These are phyloP conservation scores for Cercospora zeae-maydis DNA, from an alignment of 2,329 filamentous ascomycete species.

Conservation along the genomic window DNA sequence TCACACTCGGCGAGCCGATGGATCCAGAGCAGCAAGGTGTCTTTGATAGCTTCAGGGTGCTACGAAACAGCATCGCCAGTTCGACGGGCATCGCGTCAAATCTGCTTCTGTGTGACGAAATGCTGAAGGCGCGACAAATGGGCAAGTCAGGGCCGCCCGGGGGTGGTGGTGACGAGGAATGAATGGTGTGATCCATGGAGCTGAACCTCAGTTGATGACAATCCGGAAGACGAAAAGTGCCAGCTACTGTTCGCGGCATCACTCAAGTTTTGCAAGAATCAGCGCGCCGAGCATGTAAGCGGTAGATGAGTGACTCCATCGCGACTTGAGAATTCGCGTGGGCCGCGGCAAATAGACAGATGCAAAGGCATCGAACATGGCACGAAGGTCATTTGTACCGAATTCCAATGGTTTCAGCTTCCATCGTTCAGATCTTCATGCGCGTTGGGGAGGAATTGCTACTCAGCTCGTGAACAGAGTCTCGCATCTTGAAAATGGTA, in stretches of 20 bases:
- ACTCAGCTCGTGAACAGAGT: background rate
- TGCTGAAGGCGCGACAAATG: constrained; percentile 98
- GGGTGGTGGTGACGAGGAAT: constrained; percentile 29
- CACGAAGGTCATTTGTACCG: background rate
- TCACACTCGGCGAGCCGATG: constrained; percentile 87
- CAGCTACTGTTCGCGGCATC: background rate
- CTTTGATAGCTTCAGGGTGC: constrained; percentile 91
- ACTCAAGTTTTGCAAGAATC: background rate
- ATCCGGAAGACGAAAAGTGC: background rate
- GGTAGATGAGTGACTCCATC: background rate
- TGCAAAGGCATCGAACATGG: background rate
- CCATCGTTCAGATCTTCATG: background rate
- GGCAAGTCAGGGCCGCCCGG: constrained; percentile 40
- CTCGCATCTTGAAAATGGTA: background rate
- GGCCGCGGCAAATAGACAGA: background rate
- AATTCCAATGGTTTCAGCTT: background rate
- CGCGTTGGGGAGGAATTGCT: background rate
- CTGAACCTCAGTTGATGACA: background rate
- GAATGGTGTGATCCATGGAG: constrained; percentile 5
- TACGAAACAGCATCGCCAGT: constrained; percentile 90
- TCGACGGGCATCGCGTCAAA: constrained; percentile 95
- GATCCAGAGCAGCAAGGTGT: constrained; percentile 89
- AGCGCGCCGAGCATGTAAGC: background rate
- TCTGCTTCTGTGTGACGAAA: constrained; percentile 89
- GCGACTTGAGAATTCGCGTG: background rate